Percentiles rank a stretch among this genome's conserved stretches.
Conservation (phyloP, 2,329 filamentous ascomycete genomes). For the Clarireedia hainanense region DNA sequence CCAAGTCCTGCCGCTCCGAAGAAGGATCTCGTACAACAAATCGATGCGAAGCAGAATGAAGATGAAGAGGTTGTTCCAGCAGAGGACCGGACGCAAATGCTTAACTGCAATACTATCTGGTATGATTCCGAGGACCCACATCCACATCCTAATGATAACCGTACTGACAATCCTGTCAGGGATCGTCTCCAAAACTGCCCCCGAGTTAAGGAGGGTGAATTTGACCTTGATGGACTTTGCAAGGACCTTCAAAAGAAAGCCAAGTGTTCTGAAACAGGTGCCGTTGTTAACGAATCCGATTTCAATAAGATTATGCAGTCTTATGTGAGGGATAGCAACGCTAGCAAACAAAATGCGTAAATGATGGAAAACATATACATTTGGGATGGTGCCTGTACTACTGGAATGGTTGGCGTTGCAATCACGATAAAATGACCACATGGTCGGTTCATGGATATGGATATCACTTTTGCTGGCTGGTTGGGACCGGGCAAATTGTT, state of each 20-base stretch:
- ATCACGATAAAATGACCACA: neutral
- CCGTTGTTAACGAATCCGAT: conserved; percentile 81
- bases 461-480: neutral
- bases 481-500: neutral
- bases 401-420: neutral
- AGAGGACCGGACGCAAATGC: conserved; percentile 52
- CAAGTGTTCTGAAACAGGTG: conserved; percentile 84
- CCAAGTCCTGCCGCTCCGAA: conserved; percentile 38
- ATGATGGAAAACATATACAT: neutral
- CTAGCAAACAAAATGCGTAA: neutral
- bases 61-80: conserved; percentile 60
- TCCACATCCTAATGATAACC: neutral
- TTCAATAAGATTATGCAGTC: conserved; percentile 73
- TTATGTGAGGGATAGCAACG: conserved; percentile 32
- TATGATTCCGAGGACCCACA: conserved; percentile 40
- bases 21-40: conserved; percentile 67
- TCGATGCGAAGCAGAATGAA: conserved; percentile 67
- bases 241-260: conserved; percentile 92
- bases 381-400: neutral
- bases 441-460: neutral
- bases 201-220: conserved; percentile 81
- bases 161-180: conserved; percentile 44
- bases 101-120: conserved; percentile 92
- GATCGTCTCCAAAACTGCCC: conserved; percentile 82
- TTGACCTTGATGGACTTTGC: conserved; percentile 90